A percentile compares a stretch with the other conserved stretches of the same genome.
Conservation (phyloP, 2,329 filamentous ascomycete genomes). For the Calonectria pseudoturangicola region DNA sequence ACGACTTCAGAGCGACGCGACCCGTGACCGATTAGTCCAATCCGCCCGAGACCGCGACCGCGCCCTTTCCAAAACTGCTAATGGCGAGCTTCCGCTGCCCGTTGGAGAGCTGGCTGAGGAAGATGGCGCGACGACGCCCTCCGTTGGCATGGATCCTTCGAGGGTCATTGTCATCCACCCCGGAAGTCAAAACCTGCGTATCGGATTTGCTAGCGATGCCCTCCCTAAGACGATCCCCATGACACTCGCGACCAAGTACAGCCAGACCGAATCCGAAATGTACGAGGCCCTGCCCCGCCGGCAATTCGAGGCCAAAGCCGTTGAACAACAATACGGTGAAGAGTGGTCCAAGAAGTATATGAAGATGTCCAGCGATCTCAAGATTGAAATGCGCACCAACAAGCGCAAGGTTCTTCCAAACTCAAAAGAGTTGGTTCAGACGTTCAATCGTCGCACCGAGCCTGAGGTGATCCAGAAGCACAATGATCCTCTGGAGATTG, state of each 20-base stretch:
- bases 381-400: constrained; percentile 91
- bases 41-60: constrained; percentile 91
- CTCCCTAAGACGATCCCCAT: constrained; percentile 96
- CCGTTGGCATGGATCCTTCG: constrained; percentile 82
- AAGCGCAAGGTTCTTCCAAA: constrained; percentile 98
- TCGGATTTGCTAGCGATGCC: constrained; percentile 96
- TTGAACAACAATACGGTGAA: constrained; percentile 90
- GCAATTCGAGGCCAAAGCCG: constrained; percentile 76
- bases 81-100: constrained; percentile 78
- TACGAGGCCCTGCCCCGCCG: constrained; percentile 84
- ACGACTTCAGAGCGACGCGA: constrained; percentile 90
- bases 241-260: constrained; percentile 88
- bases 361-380: constrained; percentile 90
- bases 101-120: constrained; percentile 76
- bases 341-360: constrained; percentile 86
- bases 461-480: constrained; percentile 94
- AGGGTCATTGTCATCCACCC: constrained; percentile 97
- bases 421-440: constrained; percentile 95
- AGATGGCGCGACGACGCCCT: constrained; percentile 72
- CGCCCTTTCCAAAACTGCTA: constrained; percentile 84
- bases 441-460: constrained; percentile 90
- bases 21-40: constrained; percentile 87
- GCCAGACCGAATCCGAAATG: constrained; percentile 88
- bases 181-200: constrained; percentile 94
- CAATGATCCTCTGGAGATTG: constrained; percentile 94